Evolutionary conservation across 148 eudicot genomes (phyloP), one percentile per base, ranked within the genome.

Genomic region (Agrostemma githago): DNA sequence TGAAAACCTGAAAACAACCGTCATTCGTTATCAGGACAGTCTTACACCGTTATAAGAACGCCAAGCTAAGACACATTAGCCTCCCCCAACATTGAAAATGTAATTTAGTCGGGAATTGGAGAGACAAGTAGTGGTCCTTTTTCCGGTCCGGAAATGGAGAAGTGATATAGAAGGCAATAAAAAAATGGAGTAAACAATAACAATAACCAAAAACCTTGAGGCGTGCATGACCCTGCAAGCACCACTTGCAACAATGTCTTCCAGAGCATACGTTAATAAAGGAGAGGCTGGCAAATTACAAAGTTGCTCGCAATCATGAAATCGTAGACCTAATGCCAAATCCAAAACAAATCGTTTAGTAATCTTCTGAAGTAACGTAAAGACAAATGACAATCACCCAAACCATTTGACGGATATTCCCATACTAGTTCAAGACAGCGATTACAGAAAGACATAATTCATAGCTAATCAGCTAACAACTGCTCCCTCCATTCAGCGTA

Each of bases 1-100:
- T 70, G 96, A 90, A 79, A 90, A 89, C 92, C 98, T 92, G 92
- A 79, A 84, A 81, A 74, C 44, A 79, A 80, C 87, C 83, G 84
- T 74, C 82, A 66, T 26, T 71, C 37, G 76, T 79, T 81, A 85
- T 79, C 72, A 89, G 89, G 77, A 80, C 79, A 64, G 74, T 59
- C 62, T 8, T n/a, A 12, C 12, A 38, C 44, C 43, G 12, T 54
- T 6, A 40, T 37, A 8, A 64, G 12, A 75, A 14, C 44, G 43
- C 37, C 42, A 15, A 57, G 26, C 54, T 19, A 63, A 54, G 40
- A 17, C 66, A 67, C 39, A 10, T 20, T 6, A 42, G 12, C 17
- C 4, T 19, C 68, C 16, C 68, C 69, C 68, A 21, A 2, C 57
- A 75, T 46, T 69, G 12, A 41, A 2, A 48, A 44, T 12, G 4